phyloP scores from a whole-genome alignment of 1,284 basidiomycete genomes.

The Cerrena zonata region DNA sequence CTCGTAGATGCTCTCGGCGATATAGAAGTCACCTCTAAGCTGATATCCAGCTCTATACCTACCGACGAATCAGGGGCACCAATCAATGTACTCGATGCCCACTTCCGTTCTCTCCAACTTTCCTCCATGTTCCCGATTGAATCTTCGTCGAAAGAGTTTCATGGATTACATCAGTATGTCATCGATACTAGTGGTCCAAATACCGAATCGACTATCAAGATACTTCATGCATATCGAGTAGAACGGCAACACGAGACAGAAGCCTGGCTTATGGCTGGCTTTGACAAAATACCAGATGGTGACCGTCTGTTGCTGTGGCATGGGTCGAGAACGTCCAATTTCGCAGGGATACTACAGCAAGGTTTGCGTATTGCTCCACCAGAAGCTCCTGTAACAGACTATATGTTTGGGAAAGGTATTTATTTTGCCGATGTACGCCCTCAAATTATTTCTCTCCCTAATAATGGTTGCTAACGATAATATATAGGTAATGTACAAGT shows the following conservation, averaged over 20 bases:
- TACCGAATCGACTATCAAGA: too few species aligned
- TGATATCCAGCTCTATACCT: constrained; percentile 40
- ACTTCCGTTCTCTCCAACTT: constrained; percentile 51
- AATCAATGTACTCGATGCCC: constrained; percentile 53
- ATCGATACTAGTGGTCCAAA: constrained; percentile 51
- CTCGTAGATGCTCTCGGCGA: constrained; percentile 63
- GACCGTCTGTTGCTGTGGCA: constrained; percentile 63
- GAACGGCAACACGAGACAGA: constrained; percentile 45
- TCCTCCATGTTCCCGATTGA: constrained; percentile 48
- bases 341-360: constrained; percentile 61
- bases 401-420: constrained; percentile 69
- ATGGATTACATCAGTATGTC: constrained; percentile 43
- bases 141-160: constrained; percentile 42
- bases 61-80: constrained; percentile 39
- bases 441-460: constrained; percentile 3
- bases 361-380: constrained; percentile 66
- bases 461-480: neutral
- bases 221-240: constrained; percentile 53
- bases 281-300: constrained; percentile 39
- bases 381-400: constrained; percentile 54
- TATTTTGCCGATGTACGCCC: constrained; percentile 61
- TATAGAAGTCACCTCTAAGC: constrained; percentile 59
- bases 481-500: constrained; percentile 60
- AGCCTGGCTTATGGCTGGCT: constrained; percentile 47
- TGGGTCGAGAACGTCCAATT: constrained; percentile 60